These are phyloP conservation scores for Penicillium sp. DNA, from an alignment of 2,329 filamentous ascomycete species.

Conservation along the genomic window DNA sequence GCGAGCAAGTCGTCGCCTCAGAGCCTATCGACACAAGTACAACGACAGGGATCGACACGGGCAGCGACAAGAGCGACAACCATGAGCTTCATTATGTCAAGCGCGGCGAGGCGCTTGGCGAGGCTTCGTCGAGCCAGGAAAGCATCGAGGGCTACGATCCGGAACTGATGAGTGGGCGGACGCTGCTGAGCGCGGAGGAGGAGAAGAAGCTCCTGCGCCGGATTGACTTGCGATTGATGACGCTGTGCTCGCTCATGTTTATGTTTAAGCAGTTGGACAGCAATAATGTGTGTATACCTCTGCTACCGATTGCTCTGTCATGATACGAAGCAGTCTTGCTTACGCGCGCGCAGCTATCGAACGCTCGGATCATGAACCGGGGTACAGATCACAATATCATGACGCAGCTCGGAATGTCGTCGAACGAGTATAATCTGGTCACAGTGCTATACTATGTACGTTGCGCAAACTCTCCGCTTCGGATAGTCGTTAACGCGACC, in stretches of 20 bases:
- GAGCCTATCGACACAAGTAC: background rate
- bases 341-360: conserved; percentile 31
- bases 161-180: conserved; percentile 37
- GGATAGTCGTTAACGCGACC: background rate
- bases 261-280: conserved; percentile 39
- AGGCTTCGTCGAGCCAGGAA: conserved; percentile 19
- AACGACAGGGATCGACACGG: background rate
- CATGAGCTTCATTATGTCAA: conserved; percentile 26
- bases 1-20: background rate
- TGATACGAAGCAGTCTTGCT: background rate
- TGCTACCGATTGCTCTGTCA: background rate
- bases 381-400: conserved; percentile 36
- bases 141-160: conserved; percentile 36
- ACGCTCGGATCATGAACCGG: conserved; percentile 43
- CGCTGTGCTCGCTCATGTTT: conserved; percentile 42
- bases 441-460: conserved; percentile 44
- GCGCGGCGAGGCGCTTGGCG: conserved; percentile 24
- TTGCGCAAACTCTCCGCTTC: background rate
- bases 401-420: conserved; percentile 34
- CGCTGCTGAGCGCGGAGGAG: conserved; percentile 45
- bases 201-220: conserved; percentile 52
- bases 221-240: conserved; percentile 52
- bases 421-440: conserved; percentile 40
- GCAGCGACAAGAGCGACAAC: background rate
- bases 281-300: conserved; percentile 31